These are phyloP conservation scores for Sporobolomyces phaffii DNA, from an alignment of 768 basidiomycete genomes.

Conservation along the genomic window DNA sequence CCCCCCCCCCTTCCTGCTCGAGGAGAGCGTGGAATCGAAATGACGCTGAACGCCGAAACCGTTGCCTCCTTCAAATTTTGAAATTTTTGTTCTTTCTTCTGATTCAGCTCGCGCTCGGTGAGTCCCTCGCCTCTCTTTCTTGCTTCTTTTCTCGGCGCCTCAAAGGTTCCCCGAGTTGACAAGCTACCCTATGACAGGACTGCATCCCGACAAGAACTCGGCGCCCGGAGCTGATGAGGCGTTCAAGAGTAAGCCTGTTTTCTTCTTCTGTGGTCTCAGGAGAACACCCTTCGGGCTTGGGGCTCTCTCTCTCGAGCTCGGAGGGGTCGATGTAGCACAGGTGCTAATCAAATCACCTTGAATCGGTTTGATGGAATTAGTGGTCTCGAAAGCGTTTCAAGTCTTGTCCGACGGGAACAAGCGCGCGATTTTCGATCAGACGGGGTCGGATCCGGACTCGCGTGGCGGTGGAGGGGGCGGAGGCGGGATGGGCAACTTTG, in stretches of 20 bases:
- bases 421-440: slow-evolving; percentile 73
- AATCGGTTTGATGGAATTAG: too few species aligned
- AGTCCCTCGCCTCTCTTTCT: too few species aligned
- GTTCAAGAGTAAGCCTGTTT: slow-evolving; percentile 71
- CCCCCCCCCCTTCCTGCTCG: too few species aligned
- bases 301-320: too few species aligned
- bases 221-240: slow-evolving; percentile 96
- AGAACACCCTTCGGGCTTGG: too few species aligned
- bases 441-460: slow-evolving; percentile 82
- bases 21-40: too few species aligned
- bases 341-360: too few species aligned
- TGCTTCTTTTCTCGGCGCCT: too few species aligned
- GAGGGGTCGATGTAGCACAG: too few species aligned
- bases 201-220: slow-evolving; percentile 89
- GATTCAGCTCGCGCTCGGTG: slow-evolving; percentile 22
- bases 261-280: too few species aligned
- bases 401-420: slow-evolving; percentile 90
- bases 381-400: slow-evolving; percentile 97
- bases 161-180: too few species aligned
- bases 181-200: too few species aligned
- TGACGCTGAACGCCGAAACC: neutral
- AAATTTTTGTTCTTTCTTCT: neutral
- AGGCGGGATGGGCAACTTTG: slow-evolving; percentile 46
- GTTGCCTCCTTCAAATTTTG: neutral
- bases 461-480: slow-evolving; percentile 59